These are phyloP conservation scores for Ceratobasidium sp. DNA, from an alignment of 1,284 basidiomycete species.

Conservation along the genomic window DNA sequence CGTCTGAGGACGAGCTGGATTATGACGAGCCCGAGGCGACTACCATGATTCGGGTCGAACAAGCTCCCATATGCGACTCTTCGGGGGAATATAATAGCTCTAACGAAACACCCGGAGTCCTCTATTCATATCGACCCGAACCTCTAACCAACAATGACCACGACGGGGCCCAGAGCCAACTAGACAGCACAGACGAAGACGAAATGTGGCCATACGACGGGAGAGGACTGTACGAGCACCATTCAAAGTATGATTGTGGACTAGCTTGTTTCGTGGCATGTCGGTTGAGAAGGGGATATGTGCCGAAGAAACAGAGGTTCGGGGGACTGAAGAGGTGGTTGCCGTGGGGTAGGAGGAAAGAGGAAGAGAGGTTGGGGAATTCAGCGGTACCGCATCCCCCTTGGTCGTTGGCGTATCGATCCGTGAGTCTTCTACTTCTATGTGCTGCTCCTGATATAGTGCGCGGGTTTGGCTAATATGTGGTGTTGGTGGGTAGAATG, in stretches of 20 bases:
- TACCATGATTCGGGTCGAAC: no score
- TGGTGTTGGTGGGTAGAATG: slow-evolving; percentile 8
- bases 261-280: slow-evolving; percentile 9
- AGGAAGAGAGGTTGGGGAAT: slow-evolving; percentile 7
- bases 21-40: no score
- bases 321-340: no score
- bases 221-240: slow-evolving; percentile 23
- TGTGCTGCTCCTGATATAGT: no score
- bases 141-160: not conserved
- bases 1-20: not conserved
- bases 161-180: not conserved
- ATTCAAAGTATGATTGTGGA: slow-evolving; percentile 8
- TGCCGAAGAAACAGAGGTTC: no score
- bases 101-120: no score
- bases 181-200: not conserved
- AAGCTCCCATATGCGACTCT: no score
- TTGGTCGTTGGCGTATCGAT: slow-evolving; percentile 23
- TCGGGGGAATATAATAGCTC: no score
- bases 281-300: not conserved
- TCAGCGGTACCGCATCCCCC: slow-evolving; percentile 33
- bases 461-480: not conserved
- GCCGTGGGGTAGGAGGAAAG: no score
- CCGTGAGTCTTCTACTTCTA: slow-evolving; percentile 10
- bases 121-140: no score
- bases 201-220: slow-evolving; percentile 33